Percentiles rank a stretch among this genome's conserved stretches.
These are phyloP conservation scores for Penicillium bialowiezense DNA, from an alignment of 495 filamentous ascomycete genomes.

Conservation along the genomic window DNA sequence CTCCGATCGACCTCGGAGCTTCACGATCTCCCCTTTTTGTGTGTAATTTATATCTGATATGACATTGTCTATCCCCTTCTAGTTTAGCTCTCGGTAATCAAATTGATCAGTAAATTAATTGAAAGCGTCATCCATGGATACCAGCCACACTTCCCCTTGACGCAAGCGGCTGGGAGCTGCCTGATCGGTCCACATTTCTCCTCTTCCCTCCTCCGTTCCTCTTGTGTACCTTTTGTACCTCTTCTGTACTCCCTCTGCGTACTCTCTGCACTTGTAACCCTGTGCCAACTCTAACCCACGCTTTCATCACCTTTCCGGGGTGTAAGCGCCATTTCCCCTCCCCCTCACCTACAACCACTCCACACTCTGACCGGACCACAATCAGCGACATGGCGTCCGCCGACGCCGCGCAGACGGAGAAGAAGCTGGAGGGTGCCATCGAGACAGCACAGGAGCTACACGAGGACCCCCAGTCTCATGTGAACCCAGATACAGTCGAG, in stretches of 20 bases:
- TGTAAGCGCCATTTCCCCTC: not conserved
- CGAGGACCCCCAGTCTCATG: slow-evolving; percentile 62
- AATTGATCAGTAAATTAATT: no score
- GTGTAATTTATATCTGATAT: not conserved
- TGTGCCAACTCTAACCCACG: no score
- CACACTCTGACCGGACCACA: slow-evolving; percentile 14
- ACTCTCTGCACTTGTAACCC: not conserved
- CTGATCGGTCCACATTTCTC: slow-evolving; percentile 11
- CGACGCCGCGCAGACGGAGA: slow-evolving; percentile 50
- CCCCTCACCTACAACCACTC: slow-evolving; percentile 2
- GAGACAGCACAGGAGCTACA: slow-evolving; percentile 56
- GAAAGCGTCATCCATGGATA: not conserved
- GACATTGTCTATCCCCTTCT: not conserved
- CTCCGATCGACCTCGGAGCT: slow-evolving; percentile 17
- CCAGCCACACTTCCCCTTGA: slow-evolving; percentile 28
- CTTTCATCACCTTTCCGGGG: not conserved
- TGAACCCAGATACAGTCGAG: slow-evolving; percentile 69
- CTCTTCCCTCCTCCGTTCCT: not conserved
- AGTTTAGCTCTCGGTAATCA: no score
- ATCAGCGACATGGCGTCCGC: slow-evolving; percentile 38
- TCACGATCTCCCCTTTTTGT: slow-evolving; percentile 13
- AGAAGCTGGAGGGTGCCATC: slow-evolving; percentile 74
- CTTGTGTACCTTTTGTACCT: not conserved
- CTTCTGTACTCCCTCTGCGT: no score
- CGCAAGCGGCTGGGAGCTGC: slow-evolving; percentile 28